Percentiles rank a stretch among this genome's conserved stretches.
These are phyloP conservation scores for Lizanozyma gosingica DNA, from an alignment of 1,139 yeast genomes.

Conservation along the genomic window DNA sequence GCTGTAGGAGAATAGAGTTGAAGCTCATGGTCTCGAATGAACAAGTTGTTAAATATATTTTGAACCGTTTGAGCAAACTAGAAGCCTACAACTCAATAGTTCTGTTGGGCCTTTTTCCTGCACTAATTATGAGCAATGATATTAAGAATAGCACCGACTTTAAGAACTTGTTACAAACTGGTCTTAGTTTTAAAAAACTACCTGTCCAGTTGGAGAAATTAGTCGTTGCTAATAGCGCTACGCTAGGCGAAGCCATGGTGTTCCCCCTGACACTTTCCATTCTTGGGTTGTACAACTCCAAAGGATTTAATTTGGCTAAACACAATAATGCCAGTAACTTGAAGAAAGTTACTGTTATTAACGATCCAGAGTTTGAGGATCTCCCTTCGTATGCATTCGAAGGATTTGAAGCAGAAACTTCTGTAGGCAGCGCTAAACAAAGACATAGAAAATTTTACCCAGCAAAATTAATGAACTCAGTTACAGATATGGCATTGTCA, in stretches of 20 bases:
- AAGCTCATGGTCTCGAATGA: constrained; percentile 1
- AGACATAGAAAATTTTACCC: background rate
- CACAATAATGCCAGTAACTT: background rate
- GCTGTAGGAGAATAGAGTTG: background rate
- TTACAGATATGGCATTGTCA: background rate
- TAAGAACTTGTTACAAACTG: background rate
- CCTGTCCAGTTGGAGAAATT: constrained; percentile 7
- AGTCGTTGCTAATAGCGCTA: constrained; percentile 8
- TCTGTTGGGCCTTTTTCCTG: constrained; percentile 7
- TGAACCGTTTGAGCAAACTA: constrained; percentile 5
- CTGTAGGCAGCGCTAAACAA: no score
- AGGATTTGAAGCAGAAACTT: background rate
- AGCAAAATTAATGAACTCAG: background rate
- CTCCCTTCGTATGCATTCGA: background rate
- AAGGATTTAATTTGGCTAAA: background rate
- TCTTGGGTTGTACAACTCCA: background rate
- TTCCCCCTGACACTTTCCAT: background rate
- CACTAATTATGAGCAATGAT: constrained; percentile 1
- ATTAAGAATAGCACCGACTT: background rate
- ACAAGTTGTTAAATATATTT: constrained; percentile 3
- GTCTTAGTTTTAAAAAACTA: constrained; percentile 2
- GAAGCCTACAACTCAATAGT: constrained; percentile 6
- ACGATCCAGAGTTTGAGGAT: background rate
- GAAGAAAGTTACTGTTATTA: background rate
- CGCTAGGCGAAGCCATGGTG: constrained; percentile 6